Evolutionary conservation across 2,329 filamentous ascomycete genomes (phyloP), one percentile per base, ranked within the genome.

Genomic region (Colletotrichum sp.): DNA sequence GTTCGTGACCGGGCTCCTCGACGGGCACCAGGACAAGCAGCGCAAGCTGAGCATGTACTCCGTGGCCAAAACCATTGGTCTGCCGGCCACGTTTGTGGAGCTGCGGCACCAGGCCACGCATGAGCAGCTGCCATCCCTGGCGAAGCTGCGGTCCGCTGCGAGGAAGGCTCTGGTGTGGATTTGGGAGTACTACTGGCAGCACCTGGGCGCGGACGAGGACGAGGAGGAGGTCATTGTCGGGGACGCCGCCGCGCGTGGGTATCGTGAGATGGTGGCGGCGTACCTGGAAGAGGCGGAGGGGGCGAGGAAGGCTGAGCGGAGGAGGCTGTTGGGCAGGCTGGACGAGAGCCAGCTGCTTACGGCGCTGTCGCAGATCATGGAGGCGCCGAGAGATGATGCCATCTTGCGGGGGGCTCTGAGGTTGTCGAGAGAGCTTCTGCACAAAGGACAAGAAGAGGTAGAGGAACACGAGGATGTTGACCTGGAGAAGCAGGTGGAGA

Each of bases 61-160:
- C 56, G 88, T 94, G 28, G 94, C 93, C 75, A 92, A 91, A 82
- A 91, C 89, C 52, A 91, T 95, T 73, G 92, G 91, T 1, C 85
- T 96, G 73, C 94, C 94, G 1, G 92, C 93, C 1, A 93, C 94
- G 0, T 97, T 98, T 84, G 95, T 98, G 70, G 96, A 98, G 87
- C 88, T 97, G 74, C 91, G 96, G 61, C 96, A 98, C 83, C 94
- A 97, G 85, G 95, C 94, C 58, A 97, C 96, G 55, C 96, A 98
- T 83, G 95, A 97, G 83, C 94, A 96, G 82, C 87, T 98, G 72
- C 96, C 96, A 0, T 93, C 93, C 2, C 87, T 98, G 69, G 88
- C 91, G 13, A 92, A 95, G 77, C 87, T 98, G 77, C 91, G 95
- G 68, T 89, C 89, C 43, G 94, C 94, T 2, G 91, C 94, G 2